Evolutionary conservation across 192 early-diverging fungal species (phyloP), one percentile per base, ranked within the genome.

Genomic region (Mortierella antarctica): DNA sequence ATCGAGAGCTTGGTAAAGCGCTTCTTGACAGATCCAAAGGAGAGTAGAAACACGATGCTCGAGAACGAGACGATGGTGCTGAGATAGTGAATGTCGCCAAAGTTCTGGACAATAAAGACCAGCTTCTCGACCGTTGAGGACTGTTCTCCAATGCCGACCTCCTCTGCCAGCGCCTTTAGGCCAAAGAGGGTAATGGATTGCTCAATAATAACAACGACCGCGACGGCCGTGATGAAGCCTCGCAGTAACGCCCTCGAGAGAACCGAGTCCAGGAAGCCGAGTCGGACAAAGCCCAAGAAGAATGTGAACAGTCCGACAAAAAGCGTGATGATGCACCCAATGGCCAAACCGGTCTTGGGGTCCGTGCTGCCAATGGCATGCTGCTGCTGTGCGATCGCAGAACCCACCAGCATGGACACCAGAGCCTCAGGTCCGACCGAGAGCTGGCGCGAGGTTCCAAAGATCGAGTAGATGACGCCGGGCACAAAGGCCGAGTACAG

Each of bases 201-300:
- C 69, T 98, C 94, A 49, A 98, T 91, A 62, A 96, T 90, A 18
- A 99, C 89, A 0, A 98, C 96, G 40, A 95, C 80, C 7, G 96
- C 98, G 0, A 97, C 95, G 40, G 96, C 98, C 23, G 95, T 92
- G 54, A 99, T 95, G 72, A 99, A 99, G 15, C 98, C 98, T 10
- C 96, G 89, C 55, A 99, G 75, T n/a, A 98, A 82, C 7, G 97
- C 94, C 62, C 96, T 92, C 11, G 94, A 96, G 67, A 99, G 89
- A 47, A 99, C 91, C 21, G 96, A 97, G 81, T 99, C 98, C 50
- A 99, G 77, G 75, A 99, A 99, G n/a, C 98, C 98, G 15, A 99
- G 88, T 44, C 98, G 91, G 80, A 99, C 94, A 84, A 99, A 93
- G 10, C 98, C 98, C 70, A 99, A 83, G 23, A 93, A 81, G 82